Evolutionary conservation across 768 basidiomycete species (phyloP), one percentile per base, ranked within the genome.

Genomic region (Daedaleopsis nitida): DNA sequence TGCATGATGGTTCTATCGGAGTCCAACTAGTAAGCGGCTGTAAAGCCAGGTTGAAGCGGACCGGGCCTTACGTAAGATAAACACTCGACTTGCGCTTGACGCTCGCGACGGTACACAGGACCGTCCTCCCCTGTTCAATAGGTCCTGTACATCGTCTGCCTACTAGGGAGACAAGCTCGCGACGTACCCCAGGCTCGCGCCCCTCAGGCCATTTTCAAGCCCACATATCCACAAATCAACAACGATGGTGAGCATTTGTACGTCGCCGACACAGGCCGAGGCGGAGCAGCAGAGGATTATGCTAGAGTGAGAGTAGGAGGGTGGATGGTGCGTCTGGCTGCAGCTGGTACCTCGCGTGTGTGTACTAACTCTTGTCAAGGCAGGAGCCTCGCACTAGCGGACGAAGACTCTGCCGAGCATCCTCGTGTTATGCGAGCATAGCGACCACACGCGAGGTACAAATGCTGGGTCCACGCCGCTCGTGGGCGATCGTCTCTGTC

Each of bases 381-480:
- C 66, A 68, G 66, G 59, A 59, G 44, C 21, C 38, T 54, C 64
- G 14, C 55, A 27, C 35, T 59, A 54, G 58, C 59, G 50, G 55
- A 42, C 23, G n/a, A 49, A 23, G 39, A 43, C 55, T 45, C 43
- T 57, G 77, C 77, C 57, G 81, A 84, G 81, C 76, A 52, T 44
- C 69, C 50, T 51, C 55, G 52, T 19, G 7, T 21, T 24, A 34
- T 12, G n/a, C 21, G 56, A 52, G 60, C 27, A 42, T 57, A 68
- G 77, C 75, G 59, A 79, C 72, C 79, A 81, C 64, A 76, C 75
- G 72, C 19, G 60, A 64, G 55, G n/a, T n/a, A n/a, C n/a, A n/a
- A 64, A 63, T 72, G 80, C 81, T 82, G 81, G 80, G 77, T 73
- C 72, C 69, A 70, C 19, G 42, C 47, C 24, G 60, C 50, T 39